phyloP scores from a whole-genome alignment of 2,329 filamentous ascomycete species.

The Aspergillus cejpii region DNA sequence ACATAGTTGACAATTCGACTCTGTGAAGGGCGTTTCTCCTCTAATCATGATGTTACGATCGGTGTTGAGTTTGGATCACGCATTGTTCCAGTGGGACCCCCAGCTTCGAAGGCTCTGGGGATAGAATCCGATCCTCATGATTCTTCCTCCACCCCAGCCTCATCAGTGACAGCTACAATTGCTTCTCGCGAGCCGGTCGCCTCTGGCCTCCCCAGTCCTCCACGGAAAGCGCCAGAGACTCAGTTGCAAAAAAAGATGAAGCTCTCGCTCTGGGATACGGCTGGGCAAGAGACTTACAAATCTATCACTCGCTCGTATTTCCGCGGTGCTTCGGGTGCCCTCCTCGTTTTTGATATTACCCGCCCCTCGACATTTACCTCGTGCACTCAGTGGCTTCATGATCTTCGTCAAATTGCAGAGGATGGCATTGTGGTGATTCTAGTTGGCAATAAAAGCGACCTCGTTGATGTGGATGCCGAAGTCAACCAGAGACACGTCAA shows the following conservation, averaged over 20 bases:
- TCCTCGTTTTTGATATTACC: conserved; percentile 93
- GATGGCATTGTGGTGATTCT: conserved; percentile 90
- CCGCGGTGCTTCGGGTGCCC: conserved; percentile 66
- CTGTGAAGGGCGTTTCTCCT: conserved; percentile 90
- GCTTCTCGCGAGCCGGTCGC: conserved; percentile 12
- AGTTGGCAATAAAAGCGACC: conserved; percentile 91
- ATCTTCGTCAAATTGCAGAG: conserved; percentile 90
- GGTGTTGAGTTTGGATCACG: conserved; percentile 93
- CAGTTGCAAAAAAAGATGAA: conserved; percentile 73
- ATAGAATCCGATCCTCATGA: conserved; percentile 42
- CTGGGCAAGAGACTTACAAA: conserved; percentile 96
- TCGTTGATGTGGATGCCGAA: conserved; percentile 50
- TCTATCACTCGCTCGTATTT: conserved; percentile 93
- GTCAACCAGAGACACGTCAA: conserved; percentile 65
- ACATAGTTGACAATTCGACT: conserved; percentile 80
- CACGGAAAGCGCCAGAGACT: conserved; percentile 31
- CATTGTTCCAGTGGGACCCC: conserved; percentile 83
- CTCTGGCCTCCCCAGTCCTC: conserved; percentile 32
- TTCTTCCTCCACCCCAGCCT: conserved; percentile 9
- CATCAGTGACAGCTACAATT: conserved; percentile 8
- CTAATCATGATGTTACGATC: conserved; percentile 94
- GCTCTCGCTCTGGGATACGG: conserved; percentile 89
- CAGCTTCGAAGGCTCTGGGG: conserved; percentile 56
- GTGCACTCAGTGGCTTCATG: conserved; percentile 87
- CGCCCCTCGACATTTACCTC: conserved; percentile 77